phyloP scores from a whole-genome alignment of 2,329 filamentous ascomycete species.

The Emmonsia crescens region DNA sequence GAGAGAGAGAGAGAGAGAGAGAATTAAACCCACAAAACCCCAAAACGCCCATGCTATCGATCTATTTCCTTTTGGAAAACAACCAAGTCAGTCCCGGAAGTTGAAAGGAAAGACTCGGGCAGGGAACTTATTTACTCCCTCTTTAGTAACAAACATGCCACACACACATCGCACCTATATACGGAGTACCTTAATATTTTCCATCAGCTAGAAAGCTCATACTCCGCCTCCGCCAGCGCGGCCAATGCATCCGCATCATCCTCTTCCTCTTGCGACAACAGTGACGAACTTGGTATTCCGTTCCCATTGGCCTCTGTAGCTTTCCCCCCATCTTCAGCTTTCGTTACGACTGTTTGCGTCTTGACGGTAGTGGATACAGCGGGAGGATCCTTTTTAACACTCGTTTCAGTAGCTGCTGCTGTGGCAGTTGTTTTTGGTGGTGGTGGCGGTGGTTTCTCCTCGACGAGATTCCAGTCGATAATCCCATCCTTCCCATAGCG shows the following conservation, averaged over 20 bases:
- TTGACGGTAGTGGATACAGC: background rate
- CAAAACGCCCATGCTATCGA: too few relatives aligned
- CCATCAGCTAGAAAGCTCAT: conserved; percentile 1
- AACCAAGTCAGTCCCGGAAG: too few relatives aligned
- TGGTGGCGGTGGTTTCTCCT: background rate
- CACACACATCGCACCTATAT: background rate
- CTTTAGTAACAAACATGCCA: background rate
- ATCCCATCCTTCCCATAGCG: conserved; percentile 69
- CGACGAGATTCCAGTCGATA: conserved; percentile 69
- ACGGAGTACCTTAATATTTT: background rate
- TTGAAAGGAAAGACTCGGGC: too few relatives aligned
- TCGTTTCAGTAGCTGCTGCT: background rate
- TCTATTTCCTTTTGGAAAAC: too few relatives aligned
- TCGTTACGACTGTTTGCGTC: background rate
- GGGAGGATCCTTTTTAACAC: background rate
- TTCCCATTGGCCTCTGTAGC: conserved; percentile 3
- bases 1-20: too few relatives aligned
- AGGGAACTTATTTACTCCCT: too few relatives aligned
- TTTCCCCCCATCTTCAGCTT: background rate
- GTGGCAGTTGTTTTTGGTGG: background rate
- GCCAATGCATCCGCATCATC: conserved; percentile 34
- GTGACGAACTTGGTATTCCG: conserved; percentile 13
- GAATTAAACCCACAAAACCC: too few relatives aligned
- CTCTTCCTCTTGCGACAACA: conserved; percentile 10
- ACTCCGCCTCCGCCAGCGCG: conserved; percentile 26